These are phyloP conservation scores for Hypoxylon trugodes DNA, from an alignment of 495 filamentous ascomycete genomes.

Conservation along the genomic window DNA sequence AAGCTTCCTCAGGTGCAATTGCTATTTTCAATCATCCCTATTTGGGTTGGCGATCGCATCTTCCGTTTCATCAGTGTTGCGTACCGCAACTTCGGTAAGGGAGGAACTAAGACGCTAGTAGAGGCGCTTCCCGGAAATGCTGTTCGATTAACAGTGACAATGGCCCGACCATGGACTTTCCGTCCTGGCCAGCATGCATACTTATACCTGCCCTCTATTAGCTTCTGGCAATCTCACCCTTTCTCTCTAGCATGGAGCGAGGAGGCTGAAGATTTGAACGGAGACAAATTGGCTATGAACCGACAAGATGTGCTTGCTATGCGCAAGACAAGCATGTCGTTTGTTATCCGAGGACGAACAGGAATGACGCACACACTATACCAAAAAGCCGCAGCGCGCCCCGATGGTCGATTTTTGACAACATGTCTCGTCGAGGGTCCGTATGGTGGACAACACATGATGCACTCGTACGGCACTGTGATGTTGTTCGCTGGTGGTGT, in stretches of 20 bases:
- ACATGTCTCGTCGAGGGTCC: slow-evolving; percentile 81
- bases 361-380: slow-evolving; percentile 85
- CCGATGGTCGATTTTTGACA: slow-evolving; percentile 66
- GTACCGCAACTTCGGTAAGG: slow-evolving; percentile 75
- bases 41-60: slow-evolving; percentile 73
- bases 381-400: slow-evolving; percentile 67
- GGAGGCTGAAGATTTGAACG: slow-evolving; percentile 55
- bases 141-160: slow-evolving; percentile 74
- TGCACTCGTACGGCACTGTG: slow-evolving; percentile 84
- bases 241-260: slow-evolving; percentile 74
- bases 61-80: slow-evolving; percentile 60
- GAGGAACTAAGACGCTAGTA: slow-evolving; percentile 65
- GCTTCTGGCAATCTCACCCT: slow-evolving; percentile 74
- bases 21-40: slow-evolving; percentile 63
- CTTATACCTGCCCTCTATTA: slow-evolving; percentile 79
- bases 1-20: slow-evolving; percentile 68
- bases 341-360: slow-evolving; percentile 79
- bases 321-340: slow-evolving; percentile 73
- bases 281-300: slow-evolving; percentile 63
- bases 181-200: slow-evolving; percentile 82
- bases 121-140: slow-evolving; percentile 73
- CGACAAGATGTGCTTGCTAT: slow-evolving; percentile 64
- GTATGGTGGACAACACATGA: slow-evolving; percentile 73
- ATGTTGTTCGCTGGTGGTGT: slow-evolving; percentile 88
- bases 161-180: slow-evolving; percentile 79